Conservation (phyloP, 2,329 filamentous ascomycete genomes). For the Aspergillus unguis region DNA sequence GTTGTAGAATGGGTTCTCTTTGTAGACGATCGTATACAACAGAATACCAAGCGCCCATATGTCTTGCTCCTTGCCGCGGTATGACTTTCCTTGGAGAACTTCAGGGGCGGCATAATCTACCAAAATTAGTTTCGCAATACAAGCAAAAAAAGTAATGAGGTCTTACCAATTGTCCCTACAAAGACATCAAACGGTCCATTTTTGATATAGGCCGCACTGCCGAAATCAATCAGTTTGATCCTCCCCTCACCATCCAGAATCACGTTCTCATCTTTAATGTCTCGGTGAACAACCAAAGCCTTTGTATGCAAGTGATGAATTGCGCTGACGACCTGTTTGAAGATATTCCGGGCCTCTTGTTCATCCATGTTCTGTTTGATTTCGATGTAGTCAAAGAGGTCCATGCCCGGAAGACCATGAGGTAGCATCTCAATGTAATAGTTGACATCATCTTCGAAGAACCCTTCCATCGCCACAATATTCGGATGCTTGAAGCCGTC, state of each 20-base stretch:
- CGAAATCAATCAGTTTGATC: slow-evolving; percentile 98
- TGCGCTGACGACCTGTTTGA: slow-evolving; percentile 85
- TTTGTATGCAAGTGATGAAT: slow-evolving; percentile 88
- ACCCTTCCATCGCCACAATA: slow-evolving; percentile 67
- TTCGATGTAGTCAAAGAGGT: slow-evolving; percentile 98
- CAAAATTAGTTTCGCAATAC: neutral
- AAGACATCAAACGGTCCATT: slow-evolving; percentile 98
- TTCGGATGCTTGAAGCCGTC: slow-evolving; percentile 64
- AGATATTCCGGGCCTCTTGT: slow-evolving; percentile 88
- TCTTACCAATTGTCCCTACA: slow-evolving; percentile 92
- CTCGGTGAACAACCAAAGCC: slow-evolving; percentile 88
- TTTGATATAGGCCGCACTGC: slow-evolving; percentile 96
- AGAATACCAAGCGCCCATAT: slow-evolving; percentile 97
- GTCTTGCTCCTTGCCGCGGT: slow-evolving; percentile 94
- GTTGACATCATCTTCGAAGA: slow-evolving; percentile 66
- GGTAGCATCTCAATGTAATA: slow-evolving; percentile 98
- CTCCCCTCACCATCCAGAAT: slow-evolving; percentile 91
- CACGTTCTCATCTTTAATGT: slow-evolving; percentile 99
- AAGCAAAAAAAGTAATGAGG: neutral
- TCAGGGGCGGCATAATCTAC: slow-evolving; percentile 97
- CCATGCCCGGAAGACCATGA: slow-evolving; percentile 94
- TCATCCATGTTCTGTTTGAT: slow-evolving; percentile 96
- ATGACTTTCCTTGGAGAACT: slow-evolving; percentile 86
- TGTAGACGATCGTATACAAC: slow-evolving; percentile 98
- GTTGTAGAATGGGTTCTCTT: slow-evolving; percentile 98